Evolutionary conservation across 805 yeast genomes (phyloP).

Genomic region (Candida rishiriensis): DNA sequence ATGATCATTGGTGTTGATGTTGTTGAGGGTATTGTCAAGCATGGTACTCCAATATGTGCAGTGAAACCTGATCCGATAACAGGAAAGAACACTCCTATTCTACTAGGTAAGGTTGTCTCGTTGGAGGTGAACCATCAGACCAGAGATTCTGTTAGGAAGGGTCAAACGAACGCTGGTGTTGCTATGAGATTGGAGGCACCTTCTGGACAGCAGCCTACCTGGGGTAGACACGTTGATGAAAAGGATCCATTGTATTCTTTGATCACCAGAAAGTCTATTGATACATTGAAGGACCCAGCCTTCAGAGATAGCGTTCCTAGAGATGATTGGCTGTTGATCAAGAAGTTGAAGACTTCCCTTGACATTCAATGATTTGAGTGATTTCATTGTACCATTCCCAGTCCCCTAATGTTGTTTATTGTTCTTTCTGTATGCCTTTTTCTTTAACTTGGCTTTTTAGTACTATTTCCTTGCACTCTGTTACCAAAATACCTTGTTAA

Average conservation of each 20-base stretch:
- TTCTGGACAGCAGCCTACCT: slow-evolving; percentile 87
- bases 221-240: slow-evolving; percentile 99
- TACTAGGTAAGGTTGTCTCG: slow-evolving; percentile 87
- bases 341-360: slow-evolving; percentile 81
- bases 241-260: slow-evolving; percentile 85
- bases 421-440: too few relatives aligned
- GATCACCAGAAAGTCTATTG: slow-evolving; percentile 85
- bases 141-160: slow-evolving; percentile 75
- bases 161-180: slow-evolving; percentile 96
- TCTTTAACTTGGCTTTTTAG: too few relatives aligned
- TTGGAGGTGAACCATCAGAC: slow-evolving; percentile 94
- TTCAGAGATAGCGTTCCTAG: slow-evolving; percentile 92
- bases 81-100: slow-evolving; percentile 60
- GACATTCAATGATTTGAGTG: slow-evolving; percentile 56
- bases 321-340: slow-evolving; percentile 92
- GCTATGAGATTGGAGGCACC: slow-evolving; percentile 96
- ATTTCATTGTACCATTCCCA: background rate
- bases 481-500: too few relatives aligned
- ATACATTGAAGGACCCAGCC: slow-evolving; percentile 97
- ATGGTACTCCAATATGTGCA: slow-evolving; percentile 95
- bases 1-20: slow-evolving; percentile 99
- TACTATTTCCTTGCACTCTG: too few relatives aligned
- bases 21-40: slow-evolving; percentile 78
- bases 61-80: slow-evolving; percentile 87
- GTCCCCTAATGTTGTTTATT: background rate